Base-by-base conservation (phyloP, 371 early-diverging fungal species). In the Nematocida major region DNA sequence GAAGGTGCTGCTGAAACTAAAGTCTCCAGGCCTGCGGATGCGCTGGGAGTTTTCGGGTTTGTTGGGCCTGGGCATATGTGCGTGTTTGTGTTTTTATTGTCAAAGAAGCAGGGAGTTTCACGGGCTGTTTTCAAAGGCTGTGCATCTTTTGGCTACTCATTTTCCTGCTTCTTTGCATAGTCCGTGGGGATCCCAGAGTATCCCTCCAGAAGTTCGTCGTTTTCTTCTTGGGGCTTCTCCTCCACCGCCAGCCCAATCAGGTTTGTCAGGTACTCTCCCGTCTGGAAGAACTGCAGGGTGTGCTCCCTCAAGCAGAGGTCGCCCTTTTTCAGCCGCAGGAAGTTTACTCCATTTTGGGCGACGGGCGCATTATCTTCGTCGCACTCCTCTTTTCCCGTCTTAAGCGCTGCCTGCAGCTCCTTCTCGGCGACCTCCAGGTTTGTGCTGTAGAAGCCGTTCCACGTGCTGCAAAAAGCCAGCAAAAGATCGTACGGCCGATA, bases 291-390 rank as follows among this genome's bases (percentile, higher is more conserved):
- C 32, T 45, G 39, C 28, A 24, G 13, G 18, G 65, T 50, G 18
- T 73, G 76, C 45, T 73, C 76, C 51, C 34, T 7, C 5, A 65
- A 63, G 61, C 76, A 73, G 15, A 63, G 22, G 50, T 73, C 63
- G 24, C 42, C 38, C n/a, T 40, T 67, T 5, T 22, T 13, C 22
- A 73, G 36, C 51, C 36, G 30, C 18, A 73, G 57, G 2, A 34
- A 28, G 34, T 73, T 73, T 34, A 57, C 15, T 28, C 22, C n/a
- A n/a, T n/a, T n/a, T n/a, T n/a, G n/a, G n/a, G n/a, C n/a, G n/a
- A n/a, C n/a, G n/a, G n/a, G n/a, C n/a, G n/a, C n/a, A n/a, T n/a
- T n/a, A n/a, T n/a, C n/a, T n/a, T n/a, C n/a, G n/a, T n/a, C n/a
- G n/a, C n/a, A n/a, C n/a, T n/a, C n/a, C n/a, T n/a, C n/a, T n/a